Percentiles rank a stretch among this genome's conserved stretches.
Evolutionary conservation across 164 flowering plant species (phyloP).

Genomic region (Macadamia integrifolia): DNA sequence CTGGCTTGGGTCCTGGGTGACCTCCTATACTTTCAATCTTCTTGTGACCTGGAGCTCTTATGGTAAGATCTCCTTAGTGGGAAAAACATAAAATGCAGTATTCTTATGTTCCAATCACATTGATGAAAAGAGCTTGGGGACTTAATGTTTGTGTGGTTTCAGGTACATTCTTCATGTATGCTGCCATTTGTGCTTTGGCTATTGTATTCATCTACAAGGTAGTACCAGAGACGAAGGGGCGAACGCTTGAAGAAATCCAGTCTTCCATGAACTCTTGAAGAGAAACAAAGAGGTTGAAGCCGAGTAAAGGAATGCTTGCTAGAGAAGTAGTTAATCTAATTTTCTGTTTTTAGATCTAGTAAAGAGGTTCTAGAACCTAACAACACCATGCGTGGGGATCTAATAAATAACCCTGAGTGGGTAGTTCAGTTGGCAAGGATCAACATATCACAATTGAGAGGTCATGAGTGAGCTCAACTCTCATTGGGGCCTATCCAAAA

Average conservation of each 20-base stretch:
- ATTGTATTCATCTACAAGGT: slow-evolving; percentile 48
- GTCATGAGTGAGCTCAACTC: too few species aligned
- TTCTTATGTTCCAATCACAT: neutral
- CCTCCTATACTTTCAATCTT: slow-evolving; percentile 81
- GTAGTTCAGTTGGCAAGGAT: too few species aligned
- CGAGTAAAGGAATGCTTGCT: neutral
- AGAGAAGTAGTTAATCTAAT: neutral
- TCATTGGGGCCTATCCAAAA: too few species aligned
- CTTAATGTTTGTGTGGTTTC: slow-evolving; percentile 6
- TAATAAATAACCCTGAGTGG: too few species aligned
- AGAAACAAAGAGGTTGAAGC: neutral
- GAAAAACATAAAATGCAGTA: neutral
- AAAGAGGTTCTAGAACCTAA: too few species aligned
- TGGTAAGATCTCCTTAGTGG: slow-evolving; percentile 31
- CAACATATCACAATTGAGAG: too few species aligned
- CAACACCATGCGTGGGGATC: too few species aligned
- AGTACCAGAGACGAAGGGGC: slow-evolving; percentile 88
- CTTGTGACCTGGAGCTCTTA: slow-evolving; percentile 80
- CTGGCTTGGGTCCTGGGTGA: slow-evolving; percentile 85
- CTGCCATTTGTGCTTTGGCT: slow-evolving; percentile 39
- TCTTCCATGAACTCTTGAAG: slow-evolving; percentile 34
- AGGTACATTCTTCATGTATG: slow-evolving; percentile 24
- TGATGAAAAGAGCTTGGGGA: neutral
- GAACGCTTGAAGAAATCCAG: slow-evolving; percentile 78
- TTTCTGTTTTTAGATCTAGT: neutral